Evolutionary conservation across 192 early-diverging fungal species (phyloP).

Genomic region (Umbelopsis vinacea): DNA sequence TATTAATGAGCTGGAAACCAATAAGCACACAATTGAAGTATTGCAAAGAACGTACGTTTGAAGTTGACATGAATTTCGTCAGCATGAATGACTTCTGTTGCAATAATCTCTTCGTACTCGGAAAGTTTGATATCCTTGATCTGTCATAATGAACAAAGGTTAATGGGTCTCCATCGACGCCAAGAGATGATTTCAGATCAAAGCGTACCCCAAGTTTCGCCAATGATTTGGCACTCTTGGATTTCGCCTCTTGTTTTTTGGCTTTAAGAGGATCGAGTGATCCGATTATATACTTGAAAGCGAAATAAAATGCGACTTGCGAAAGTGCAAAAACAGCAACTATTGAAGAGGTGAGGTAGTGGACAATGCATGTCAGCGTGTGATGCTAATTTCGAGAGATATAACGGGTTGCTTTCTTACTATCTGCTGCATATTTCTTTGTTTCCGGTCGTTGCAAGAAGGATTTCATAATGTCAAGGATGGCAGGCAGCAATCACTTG

Average conservation of each 20-base stretch:
- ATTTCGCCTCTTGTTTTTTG: constrained; percentile 76
- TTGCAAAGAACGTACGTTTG: constrained; percentile 56
- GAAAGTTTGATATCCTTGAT: constrained; percentile 77
- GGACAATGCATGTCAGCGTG: background rate
- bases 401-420: constrained; percentile 14
- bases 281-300: constrained; percentile 82
- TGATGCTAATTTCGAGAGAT: background rate
- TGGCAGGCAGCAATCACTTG: background rate
- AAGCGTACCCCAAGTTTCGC: constrained; percentile 67
- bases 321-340: constrained; percentile 84
- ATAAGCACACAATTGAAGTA: background rate
- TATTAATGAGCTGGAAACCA: constrained; percentile 3
- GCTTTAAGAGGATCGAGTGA: constrained; percentile 71
- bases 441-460: constrained; percentile 44
- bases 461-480: constrained; percentile 27
- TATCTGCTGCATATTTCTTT: constrained; percentile 47
- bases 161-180: background rate
- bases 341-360: constrained; percentile 21
- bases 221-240: constrained; percentile 72
- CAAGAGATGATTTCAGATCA: background rate
- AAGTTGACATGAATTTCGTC: constrained; percentile 91
- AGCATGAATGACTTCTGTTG: constrained; percentile 89
- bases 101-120: constrained; percentile 94
- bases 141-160: constrained; percentile 26
- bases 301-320: constrained; percentile 87